Evolutionary conservation across 176 grass and related monocot species (phyloP), one percentile per base, ranked within the genome.

Genomic region (Oryza officinalis): DNA sequence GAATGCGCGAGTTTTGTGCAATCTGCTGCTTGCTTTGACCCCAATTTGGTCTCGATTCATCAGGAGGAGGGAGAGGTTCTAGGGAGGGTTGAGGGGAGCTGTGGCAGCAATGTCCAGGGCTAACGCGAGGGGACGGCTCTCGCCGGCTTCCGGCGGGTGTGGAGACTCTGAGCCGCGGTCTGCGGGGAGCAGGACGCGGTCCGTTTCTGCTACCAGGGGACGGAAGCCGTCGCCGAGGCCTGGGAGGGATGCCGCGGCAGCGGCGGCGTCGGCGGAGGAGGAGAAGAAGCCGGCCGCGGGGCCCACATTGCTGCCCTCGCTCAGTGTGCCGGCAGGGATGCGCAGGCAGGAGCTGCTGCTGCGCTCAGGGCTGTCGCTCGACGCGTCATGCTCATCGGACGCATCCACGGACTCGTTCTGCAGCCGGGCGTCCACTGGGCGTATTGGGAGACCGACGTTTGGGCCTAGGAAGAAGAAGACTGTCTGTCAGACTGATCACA

Each of bases 341-440:
- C 88, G 93, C 41, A 82, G 93, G 72, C 89, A 93, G 76, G 96
- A 98, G 83, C 78, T 95, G 77, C 91, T 98, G 37, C 85, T 98
- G 35, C 91, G 93, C 23, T 94, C 92, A 20, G 90, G 90, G 27
- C 69, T 98, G 31, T 98, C 96, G 12, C 83, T 98, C 1, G 92
- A 98, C 49, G 93, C 96, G 31, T 98, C 96, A 8, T 98, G 96
- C 86, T 98, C 93, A 0, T 98, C 96, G 1, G 96, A 98, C 22
- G 91, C 93, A 3, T 98, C 96, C 1, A 89, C 91, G 0, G 96
- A 98, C 66, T 98, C 96, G 0, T 98, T 98, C 87, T 98, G 93
- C 83, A 98, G 96, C 82, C 87, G 96, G 2, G 96, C 96, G n/a
- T 98, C 96, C 40, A 98, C 96, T 0, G 96, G 96, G 22, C 80